A percentile compares a stretch with the other conserved stretches of the same genome.
Conservation (phyloP, 805 yeast genomes). For the Wickerhamomyces sydowiorum region DNA sequence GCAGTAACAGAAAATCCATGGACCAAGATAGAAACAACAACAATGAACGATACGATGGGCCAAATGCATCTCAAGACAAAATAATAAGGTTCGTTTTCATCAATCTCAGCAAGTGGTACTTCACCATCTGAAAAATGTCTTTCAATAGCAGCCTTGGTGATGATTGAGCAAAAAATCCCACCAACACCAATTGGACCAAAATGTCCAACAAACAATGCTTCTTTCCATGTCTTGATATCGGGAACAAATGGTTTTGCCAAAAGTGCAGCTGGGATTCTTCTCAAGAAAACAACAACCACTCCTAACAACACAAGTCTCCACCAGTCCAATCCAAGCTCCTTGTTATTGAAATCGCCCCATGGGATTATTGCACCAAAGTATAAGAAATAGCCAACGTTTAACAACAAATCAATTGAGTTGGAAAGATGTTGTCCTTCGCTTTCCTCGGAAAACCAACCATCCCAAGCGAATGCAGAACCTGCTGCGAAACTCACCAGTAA, state of each 20-base stretch:
- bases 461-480: constrained; percentile 93
- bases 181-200: constrained; percentile 97
- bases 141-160: constrained; percentile 71
- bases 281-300: constrained; percentile 64
- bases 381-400: constrained; percentile 82
- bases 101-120: constrained; percentile 47
- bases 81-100: constrained; percentile 43
- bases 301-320: constrained; percentile 81
- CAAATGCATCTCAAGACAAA: constrained; percentile 60
- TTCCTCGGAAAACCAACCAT: constrained; percentile 77
- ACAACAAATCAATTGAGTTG: constrained; percentile 77
- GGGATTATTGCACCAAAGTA: constrained; percentile 90
- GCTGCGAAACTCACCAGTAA: constrained; percentile 86
- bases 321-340: constrained; percentile 54
- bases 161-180: constrained; percentile 77
- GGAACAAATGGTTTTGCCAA: constrained; percentile 75
- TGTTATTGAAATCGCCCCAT: constrained; percentile 71
- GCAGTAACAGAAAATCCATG: constrained; percentile 91
- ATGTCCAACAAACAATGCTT: constrained; percentile 90
- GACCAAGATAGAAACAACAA: constrained; percentile 75
- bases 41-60: constrained; percentile 80
- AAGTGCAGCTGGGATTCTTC: constrained; percentile 80
- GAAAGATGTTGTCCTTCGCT: constrained; percentile 86
- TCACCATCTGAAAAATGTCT: constrained; percentile 39
- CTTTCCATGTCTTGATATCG: constrained; percentile 87